phyloP scores from a whole-genome alignment of 1,139 yeast species.

The Neolecta irregularis region DNA sequence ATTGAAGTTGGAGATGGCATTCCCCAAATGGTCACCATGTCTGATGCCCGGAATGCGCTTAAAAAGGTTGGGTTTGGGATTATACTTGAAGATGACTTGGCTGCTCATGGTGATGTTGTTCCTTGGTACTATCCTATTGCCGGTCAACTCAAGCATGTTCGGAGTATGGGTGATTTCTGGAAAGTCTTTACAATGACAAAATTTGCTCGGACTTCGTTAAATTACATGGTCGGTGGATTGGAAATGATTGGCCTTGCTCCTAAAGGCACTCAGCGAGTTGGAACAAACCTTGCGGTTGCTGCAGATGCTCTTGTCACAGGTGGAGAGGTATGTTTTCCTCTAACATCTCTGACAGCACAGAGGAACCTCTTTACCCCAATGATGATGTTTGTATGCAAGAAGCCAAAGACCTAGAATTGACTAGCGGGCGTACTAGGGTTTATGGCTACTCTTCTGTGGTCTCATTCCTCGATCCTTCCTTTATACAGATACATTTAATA shows the following conservation, averaged over 20 bases:
- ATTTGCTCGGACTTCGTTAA: constrained; percentile 62
- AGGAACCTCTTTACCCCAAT: constrained; percentile 50
- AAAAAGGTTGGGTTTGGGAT: constrained; percentile 77
- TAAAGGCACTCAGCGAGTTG: constrained; percentile 80
- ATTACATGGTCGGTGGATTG: constrained; percentile 65
- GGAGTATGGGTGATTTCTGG: constrained; percentile 57
- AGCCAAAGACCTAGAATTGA: constrained; percentile 13
- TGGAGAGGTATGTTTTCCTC: constrained; percentile 33
- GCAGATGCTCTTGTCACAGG: constrained; percentile 91
- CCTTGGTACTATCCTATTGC: constrained; percentile 98
- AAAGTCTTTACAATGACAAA: constrained; percentile 82
- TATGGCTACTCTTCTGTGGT: background rate
- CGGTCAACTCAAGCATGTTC: constrained; percentile 84
- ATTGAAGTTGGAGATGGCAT: constrained; percentile 98
- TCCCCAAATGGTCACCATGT: constrained; percentile 82
- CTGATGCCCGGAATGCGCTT: constrained; percentile 79
- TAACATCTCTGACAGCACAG: constrained; percentile 23
- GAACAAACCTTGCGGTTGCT: constrained; percentile 88
- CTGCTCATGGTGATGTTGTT: constrained; percentile 54
- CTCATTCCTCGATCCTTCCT: too few species aligned
- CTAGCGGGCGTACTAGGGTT: background rate
- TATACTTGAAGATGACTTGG: constrained; percentile 62
- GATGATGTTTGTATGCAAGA: constrained; percentile 27
- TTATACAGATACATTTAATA: too few species aligned
- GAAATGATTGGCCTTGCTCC: constrained; percentile 85